These are phyloP conservation scores for Hypoxylon trugodes DNA, from an alignment of 495 filamentous ascomycete species.

Conservation along the genomic window DNA sequence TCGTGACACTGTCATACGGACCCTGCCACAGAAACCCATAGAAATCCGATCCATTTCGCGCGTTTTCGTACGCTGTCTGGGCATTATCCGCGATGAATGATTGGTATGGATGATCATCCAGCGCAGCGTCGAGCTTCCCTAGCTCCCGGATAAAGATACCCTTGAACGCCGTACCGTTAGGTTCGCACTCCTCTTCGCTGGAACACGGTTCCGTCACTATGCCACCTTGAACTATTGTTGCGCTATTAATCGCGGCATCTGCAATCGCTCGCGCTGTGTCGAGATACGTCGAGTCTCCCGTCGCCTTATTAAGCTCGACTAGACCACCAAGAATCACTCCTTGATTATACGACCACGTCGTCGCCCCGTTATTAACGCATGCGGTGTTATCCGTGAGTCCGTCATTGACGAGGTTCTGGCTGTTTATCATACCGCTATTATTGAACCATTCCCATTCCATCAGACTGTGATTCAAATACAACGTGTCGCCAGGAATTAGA, in stretches of 20 bases:
- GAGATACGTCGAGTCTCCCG: constrained; percentile 52
- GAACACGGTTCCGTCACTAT: constrained; percentile 70
- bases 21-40: constrained; percentile 67
- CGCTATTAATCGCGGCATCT: constrained; percentile 59
- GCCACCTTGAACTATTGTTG: constrained; percentile 56
- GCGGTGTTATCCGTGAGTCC: constrained; percentile 59
- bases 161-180: constrained; percentile 74
- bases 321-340: constrained; percentile 75
- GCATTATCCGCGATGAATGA: constrained; percentile 65
- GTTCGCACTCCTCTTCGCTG: constrained; percentile 57
- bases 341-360: constrained; percentile 78
- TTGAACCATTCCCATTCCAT: constrained; percentile 73
- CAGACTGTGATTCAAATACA: constrained; percentile 63
- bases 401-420: constrained; percentile 69
- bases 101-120: constrained; percentile 56
- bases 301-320: constrained; percentile 62
- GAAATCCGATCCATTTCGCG: constrained; percentile 55
- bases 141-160: constrained; percentile 75
- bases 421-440: constrained; percentile 67
- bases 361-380: constrained; percentile 68
- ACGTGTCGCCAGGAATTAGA: constrained; percentile 57
- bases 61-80: constrained; percentile 62
- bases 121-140: constrained; percentile 57
- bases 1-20: constrained; percentile 53
- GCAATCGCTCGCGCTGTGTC: constrained; percentile 65